phyloP scores from a whole-genome alignment of 208 protist species.

The Leishmania tropica region DNA sequence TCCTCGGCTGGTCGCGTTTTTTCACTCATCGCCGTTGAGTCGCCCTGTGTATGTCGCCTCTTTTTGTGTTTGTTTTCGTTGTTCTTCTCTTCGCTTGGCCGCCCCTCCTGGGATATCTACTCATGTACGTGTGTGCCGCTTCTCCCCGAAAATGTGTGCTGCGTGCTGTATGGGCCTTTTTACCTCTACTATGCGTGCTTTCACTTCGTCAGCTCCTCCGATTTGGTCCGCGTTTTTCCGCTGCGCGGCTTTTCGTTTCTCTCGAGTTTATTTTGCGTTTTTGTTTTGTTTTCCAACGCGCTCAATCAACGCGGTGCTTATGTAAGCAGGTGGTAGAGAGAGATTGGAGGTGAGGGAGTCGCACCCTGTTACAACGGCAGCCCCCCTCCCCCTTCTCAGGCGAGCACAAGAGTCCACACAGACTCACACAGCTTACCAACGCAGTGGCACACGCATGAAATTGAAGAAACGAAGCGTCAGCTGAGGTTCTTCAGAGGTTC shows the following conservation, averaged over 20 bases:
- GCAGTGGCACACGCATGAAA: too few relatives aligned
- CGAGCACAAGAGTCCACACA: not conserved
- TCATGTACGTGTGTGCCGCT: not conserved
- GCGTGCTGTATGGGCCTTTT: not conserved
- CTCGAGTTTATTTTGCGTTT: not conserved
- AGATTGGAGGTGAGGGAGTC: not conserved
- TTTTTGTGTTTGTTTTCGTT: not conserved
- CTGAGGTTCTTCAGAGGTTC: not conserved
- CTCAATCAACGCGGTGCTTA: not conserved
- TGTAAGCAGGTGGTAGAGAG: not conserved
- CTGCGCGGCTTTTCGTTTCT: not conserved
- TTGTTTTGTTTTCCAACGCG: not conserved
- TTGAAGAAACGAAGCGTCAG: too few relatives aligned
- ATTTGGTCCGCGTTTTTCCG: not conserved
- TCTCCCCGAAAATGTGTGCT: not conserved
- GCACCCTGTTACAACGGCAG: not conserved
- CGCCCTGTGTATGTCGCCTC: not conserved
- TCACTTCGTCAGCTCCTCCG: not conserved
- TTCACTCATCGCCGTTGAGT: not conserved
- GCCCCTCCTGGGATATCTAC: not conserved
- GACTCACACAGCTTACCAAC: not conserved
- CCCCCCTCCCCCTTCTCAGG: not conserved
- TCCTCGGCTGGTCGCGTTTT: not conserved
- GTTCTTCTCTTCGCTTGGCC: not conserved
- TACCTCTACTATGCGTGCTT: not conserved